These are phyloP conservation scores for Rhodamnia argentea DNA, from an alignment of 345 rosid genomes.

Conservation along the genomic window DNA sequence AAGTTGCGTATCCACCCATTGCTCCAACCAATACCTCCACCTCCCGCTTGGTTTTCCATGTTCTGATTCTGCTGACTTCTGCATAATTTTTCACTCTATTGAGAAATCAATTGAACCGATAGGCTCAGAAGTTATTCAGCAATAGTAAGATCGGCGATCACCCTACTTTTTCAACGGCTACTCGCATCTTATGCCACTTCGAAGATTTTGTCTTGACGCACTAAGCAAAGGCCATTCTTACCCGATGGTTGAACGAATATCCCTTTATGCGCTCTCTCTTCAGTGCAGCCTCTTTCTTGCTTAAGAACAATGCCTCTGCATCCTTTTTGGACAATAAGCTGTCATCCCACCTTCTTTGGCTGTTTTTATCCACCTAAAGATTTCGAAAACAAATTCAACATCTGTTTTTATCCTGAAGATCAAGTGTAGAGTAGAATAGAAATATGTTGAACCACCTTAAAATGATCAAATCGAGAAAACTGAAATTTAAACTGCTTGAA, in stretches of 20 bases:
- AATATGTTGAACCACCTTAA: not conserved
- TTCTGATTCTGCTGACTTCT: constrained; percentile 80
- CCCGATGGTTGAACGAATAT: constrained; percentile 60
- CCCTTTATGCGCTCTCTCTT: constrained; percentile 62
- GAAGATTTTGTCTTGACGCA: not conserved
- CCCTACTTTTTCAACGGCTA: not conserved
- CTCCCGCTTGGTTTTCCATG: constrained; percentile 47
- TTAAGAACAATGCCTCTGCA: constrained; percentile 40
- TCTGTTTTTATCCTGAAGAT: not conserved
- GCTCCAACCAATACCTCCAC: constrained; percentile 82
- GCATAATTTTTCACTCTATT: not conserved
- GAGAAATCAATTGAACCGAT: not conserved
- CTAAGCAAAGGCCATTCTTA: constrained; percentile 8
- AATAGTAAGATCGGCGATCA: not conserved
- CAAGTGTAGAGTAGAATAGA: not conserved
- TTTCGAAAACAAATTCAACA: not conserved
- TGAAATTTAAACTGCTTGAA: not conserved
- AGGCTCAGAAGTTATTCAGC: not conserved
- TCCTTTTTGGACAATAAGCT: constrained; percentile 78
- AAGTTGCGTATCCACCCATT: constrained; percentile 79
- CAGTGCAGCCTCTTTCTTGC: constrained; percentile 64
- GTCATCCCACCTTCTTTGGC: constrained; percentile 76
- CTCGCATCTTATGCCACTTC: not conserved
- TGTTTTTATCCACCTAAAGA: constrained; percentile 52
- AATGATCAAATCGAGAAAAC: not conserved